Conservation (phyloP, 1,139 yeast species). For the Barnettozyma hawaiiensis region DNA sequence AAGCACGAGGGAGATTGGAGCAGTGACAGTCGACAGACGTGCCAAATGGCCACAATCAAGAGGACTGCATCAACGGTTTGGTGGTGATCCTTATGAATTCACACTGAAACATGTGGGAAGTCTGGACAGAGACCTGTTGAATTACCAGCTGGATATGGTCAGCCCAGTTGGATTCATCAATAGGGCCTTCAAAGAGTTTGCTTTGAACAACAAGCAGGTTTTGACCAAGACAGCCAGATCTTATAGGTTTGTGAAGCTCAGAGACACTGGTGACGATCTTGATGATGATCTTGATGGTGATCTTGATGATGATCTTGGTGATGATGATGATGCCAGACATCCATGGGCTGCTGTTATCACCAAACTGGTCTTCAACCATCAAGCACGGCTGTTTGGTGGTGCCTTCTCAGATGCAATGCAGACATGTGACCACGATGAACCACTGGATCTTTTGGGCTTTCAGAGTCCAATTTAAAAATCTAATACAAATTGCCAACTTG, state of each 20-base stretch:
- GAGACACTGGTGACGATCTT: background rate
- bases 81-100: conserved; percentile 4
- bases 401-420: conserved; percentile 2
- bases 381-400: background rate
- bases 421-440: conserved; percentile 1
- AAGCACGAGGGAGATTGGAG: conserved; percentile 6
- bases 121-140: conserved; percentile 4
- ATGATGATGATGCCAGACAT: background rate
- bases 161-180: background rate
- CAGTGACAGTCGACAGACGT: conserved; percentile 4
- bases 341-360: background rate
- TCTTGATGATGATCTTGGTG: no score
- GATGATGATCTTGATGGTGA: no score
- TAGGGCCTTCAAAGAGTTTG: background rate
- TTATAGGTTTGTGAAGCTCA: background rate
- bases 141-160: conserved; percentile 2
- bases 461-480: background rate
- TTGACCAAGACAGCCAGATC: background rate
- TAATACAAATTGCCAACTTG: no score
- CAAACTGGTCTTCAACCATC: conserved; percentile 2
- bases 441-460: conserved; percentile 1
- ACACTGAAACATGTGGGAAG: conserved; percentile 9
- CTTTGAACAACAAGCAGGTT: background rate
- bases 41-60: background rate
- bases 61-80: background rate